A percentile compares a stretch with the other conserved stretches of the same genome.
Conservation (phyloP, 2,329 filamentous ascomycete species). For the Aspergillus brunneoviolaceus region DNA sequence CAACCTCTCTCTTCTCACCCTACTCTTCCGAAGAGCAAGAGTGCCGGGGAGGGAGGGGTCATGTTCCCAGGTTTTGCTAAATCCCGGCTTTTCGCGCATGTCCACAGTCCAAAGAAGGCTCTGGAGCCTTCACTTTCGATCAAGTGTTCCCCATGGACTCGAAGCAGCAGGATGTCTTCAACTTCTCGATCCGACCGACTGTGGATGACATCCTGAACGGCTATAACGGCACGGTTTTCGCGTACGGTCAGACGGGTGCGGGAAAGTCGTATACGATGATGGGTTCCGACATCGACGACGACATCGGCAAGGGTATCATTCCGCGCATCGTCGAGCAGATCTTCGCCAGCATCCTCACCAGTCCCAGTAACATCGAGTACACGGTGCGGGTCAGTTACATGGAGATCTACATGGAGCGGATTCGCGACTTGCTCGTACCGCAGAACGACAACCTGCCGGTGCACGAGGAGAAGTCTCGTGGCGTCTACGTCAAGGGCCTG, state of each 20-base stretch:
- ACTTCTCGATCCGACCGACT: conserved; percentile 93
- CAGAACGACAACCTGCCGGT: conserved; percentile 95
- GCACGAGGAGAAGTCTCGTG: conserved; percentile 96
- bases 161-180: conserved; percentile 89
- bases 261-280: conserved; percentile 99
- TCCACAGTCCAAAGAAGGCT: conserved; percentile 73
- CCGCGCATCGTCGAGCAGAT: conserved; percentile 97
- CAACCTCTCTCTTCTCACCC: too few relatives aligned
- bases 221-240: conserved; percentile 98
- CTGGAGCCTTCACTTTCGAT: conserved; percentile 92
- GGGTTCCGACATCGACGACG: conserved; percentile 90
- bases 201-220: conserved; percentile 98
- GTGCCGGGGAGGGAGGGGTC: not conserved
- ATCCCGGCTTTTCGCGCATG: conserved; percentile 13
- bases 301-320: conserved; percentile 85
- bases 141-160: conserved; percentile 95
- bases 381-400: conserved; percentile 99
- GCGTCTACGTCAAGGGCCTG: conserved; percentile 94
- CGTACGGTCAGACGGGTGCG: conserved; percentile 95
- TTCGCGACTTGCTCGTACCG: conserved; percentile 86
- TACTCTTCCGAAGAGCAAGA: not conserved
- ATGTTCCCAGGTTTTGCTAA: not conserved
- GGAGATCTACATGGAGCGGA: conserved; percentile 99
- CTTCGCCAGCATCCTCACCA: conserved; percentile 89
- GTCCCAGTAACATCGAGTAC: conserved; percentile 92